Conservation (phyloP, 331 rosid species). For the Saraca asoca region DNA sequence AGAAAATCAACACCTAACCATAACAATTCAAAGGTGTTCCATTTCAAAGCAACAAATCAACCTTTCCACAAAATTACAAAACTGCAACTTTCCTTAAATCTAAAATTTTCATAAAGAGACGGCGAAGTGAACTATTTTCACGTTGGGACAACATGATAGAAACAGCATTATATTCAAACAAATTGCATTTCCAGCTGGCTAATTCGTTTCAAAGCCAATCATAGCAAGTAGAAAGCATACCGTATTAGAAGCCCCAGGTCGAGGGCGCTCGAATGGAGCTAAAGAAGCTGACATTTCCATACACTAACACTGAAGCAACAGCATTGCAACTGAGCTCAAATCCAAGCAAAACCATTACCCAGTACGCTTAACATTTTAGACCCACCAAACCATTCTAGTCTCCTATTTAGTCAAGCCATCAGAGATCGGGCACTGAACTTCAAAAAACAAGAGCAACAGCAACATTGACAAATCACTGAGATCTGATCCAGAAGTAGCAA, state of each 20-base stretch:
- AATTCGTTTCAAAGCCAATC: slow-evolving; percentile 31
- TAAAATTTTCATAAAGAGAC: slow-evolving; percentile 3
- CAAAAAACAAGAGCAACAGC: slow-evolving; percentile 18
- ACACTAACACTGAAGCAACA: slow-evolving; percentile 40
- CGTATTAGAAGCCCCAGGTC: slow-evolving; percentile 75
- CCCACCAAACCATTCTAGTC: slow-evolving; percentile 27
- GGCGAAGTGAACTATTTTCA: neutral
- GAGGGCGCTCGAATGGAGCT: slow-evolving; percentile 86
- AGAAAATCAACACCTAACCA: slow-evolving; percentile 14
- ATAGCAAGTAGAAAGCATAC: slow-evolving; percentile 45
- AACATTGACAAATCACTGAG: slow-evolving; percentile 45
- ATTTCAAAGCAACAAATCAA: slow-evolving; percentile 22
- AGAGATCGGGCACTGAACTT: slow-evolving; percentile 47
- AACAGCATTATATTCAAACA: slow-evolving; percentile 3
- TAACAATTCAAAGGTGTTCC: slow-evolving; percentile 22
- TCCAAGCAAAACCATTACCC: slow-evolving; percentile 33
- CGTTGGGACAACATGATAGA: slow-evolving; percentile 6
- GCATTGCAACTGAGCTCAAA: slow-evolving; percentile 44
- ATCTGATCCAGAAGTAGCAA: slow-evolving; percentile 50
- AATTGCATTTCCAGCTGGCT: neutral
- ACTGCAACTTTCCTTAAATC: neutral
- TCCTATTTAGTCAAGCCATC: slow-evolving; percentile 44
- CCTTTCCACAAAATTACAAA: slow-evolving; percentile 14
- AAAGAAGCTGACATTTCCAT: slow-evolving; percentile 84
- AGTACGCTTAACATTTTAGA: slow-evolving; percentile 43